These are phyloP conservation scores for Lachnellula willkommii DNA, from an alignment of 2,329 filamentous ascomycete species.

Conservation along the genomic window DNA sequence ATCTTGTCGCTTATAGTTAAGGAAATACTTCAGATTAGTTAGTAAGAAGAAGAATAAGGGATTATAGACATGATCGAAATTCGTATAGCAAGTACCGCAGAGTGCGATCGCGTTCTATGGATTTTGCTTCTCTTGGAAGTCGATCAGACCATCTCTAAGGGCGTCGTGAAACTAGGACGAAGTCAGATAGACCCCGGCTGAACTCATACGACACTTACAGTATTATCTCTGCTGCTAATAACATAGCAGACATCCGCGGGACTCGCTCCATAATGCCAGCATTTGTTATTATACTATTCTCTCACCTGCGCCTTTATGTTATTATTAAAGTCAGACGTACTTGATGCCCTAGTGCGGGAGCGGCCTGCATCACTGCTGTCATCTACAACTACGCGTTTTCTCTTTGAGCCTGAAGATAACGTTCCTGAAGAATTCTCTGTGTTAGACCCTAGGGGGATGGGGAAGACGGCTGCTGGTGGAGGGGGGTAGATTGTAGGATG, in stretches of 20 bases:
- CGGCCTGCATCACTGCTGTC: no score
- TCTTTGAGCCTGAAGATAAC: conserved; percentile 15
- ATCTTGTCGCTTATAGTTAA: conserved; percentile 17
- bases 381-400: conserved; percentile 13
- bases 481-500: conserved; percentile 12
- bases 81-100: conserved; percentile 16
- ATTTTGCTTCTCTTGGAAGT: conserved; percentile 5
- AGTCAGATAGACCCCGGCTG: no score
- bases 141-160: no score
- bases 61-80: conserved; percentile 17
- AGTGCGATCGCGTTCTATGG: conserved; percentile 18
- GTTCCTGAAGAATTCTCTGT: conserved; percentile 14
- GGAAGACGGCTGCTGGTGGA: conserved; percentile 14
- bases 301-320: no score
- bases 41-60: conserved; percentile 20
- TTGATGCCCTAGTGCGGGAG: no score
- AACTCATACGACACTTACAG: no score
- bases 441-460: conserved; percentile 2
- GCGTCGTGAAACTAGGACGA: no score
- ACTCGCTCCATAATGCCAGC: no score
- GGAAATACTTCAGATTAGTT: conserved; percentile 19
- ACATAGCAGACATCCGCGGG: no score
- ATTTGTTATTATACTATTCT: no score
- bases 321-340: no score
- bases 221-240: no score